Base-by-base conservation (phyloP, 1,139 yeast species). In the Pneumocystis jirovecii region DNA sequence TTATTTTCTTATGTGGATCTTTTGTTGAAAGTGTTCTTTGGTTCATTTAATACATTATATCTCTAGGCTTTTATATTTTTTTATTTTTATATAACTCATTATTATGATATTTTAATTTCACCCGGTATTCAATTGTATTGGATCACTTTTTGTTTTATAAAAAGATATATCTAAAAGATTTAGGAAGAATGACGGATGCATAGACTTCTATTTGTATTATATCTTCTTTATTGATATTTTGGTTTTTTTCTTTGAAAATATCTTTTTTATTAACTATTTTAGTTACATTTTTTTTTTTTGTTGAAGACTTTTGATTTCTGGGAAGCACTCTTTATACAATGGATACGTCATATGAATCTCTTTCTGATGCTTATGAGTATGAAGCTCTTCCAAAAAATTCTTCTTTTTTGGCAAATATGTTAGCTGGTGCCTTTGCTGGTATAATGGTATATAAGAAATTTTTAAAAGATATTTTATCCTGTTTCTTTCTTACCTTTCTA, bases 361-460 rank as follows among this genome's bases (percentile, higher is more conserved):
- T 35, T 29, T 64, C 63, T 35, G 37, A 62, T n/a, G 71, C 68
- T 40, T 68, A 59, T 63, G 97, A 91, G 73, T 93, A 93, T 75
- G 98, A 93, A 75, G 86, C 96, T 1, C 81, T 93, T 62, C 98
- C 98, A 0, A 89, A 86, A 61, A 85, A 85, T 72, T 91, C 97
- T 17, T 86, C 97, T 0, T 77, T 93, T 66, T 75, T 84, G 5
- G 90, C 96, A 10, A 96, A 91, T 74, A 80, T 93, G 69, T 74
- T 81, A 19, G 98, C 98, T 1, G 98, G 98, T 19, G 97, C 97
- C 0, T 88, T 89, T 78, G 98, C 98, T 21, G 98, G 98, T 39
- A 89, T 93, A 68, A 90, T 91, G 96, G 70, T 69, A 63, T 6
- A 68, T 60, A 21, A 19, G 29, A 19, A 21, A 44, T 10, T 35